These are phyloP conservation scores for Uromyces viciae-fabae DNA, from an alignment of 1,284 basidiomycete species.

Conservation along the genomic window DNA sequence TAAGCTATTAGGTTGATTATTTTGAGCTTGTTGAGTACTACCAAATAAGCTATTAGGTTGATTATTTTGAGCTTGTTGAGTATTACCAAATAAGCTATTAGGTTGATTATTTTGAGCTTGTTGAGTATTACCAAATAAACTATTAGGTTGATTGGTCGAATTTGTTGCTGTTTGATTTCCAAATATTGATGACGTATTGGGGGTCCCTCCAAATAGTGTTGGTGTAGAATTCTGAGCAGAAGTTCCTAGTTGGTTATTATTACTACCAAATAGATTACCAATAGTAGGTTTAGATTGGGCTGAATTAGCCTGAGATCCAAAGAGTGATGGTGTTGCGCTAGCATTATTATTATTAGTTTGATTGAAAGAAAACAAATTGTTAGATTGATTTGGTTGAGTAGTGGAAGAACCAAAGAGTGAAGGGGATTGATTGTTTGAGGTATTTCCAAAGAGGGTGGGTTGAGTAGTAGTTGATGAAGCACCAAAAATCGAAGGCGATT, in stretches of 20 bases:
- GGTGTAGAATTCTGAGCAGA: background rate
- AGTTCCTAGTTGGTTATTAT: background rate
- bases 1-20: too few relatives aligned
- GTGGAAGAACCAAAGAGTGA: background rate
- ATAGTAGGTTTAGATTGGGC: background rate
- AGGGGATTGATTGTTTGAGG: background rate
- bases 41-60: too few relatives aligned
- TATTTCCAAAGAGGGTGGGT: background rate
- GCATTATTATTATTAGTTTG: conserved; percentile 4
- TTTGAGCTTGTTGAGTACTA: too few relatives aligned
- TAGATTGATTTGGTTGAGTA: conserved; percentile 10
- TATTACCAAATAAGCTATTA: too few relatives aligned
- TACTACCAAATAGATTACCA: background rate
- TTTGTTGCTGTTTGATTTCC: too few relatives aligned
- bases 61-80: too few relatives aligned
- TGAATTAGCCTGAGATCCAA: background rate
- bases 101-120: too few relatives aligned
- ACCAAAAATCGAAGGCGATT: conserved; percentile 11
- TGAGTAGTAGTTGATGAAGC: background rate
- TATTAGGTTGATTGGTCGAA: too few relatives aligned
- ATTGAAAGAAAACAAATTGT: conserved; percentile 6
- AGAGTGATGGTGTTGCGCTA: background rate
- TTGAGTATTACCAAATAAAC: too few relatives aligned
- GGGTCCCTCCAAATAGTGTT: background rate
- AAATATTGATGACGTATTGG: too few relatives aligned